Base-by-base conservation (phyloP, 2,329 filamentous ascomycete genomes). In the Fusarium brachygibbosum region DNA sequence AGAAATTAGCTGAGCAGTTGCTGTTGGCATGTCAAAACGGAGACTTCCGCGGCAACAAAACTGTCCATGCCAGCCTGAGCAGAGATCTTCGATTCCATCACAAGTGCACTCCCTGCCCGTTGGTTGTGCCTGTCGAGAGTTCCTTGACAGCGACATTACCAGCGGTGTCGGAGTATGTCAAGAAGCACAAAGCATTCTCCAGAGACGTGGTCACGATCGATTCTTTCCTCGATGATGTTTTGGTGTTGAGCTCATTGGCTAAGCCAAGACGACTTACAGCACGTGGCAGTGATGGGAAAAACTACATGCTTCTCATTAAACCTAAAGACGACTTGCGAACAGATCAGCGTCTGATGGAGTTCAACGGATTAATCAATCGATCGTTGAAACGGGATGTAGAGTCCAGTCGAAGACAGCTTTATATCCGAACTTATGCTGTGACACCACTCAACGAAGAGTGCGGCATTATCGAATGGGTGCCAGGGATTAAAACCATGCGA, bases 321-420 rank as follows among this genome's bases (percentile, higher is more conserved):
- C 97, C 96, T 11, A 98, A 98, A 79, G 96, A 99, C 77, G 97
- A 99, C 78, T 87, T 99, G 25, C 91, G 96, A 51, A 99, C 97
- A 71, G 97, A 99, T 75, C 95, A 98, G 79, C 93, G 96, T 52
- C 89, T 99, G 21, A 99, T 99, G 94, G 97, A 99, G 77, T 99
- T 99, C 84, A 99, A 98, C 78, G 90, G 91, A 45, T 96, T 98
- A 88, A 98, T 99, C 83, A 99, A 99, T 78, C 88, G 96, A 62
- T 93, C 95, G 4, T 82, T 99, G 58, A 97, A 98, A 77, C 90
- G 92, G 66, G 94, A 98, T 75, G 90, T 94, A 3, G 94, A 98
- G 76, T 93, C 94, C 17, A 97, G 93, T 79, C 92, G 93, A 77
- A 89, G 96, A 17, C 92, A 96, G 69, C 86, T 99, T 57, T 97